Base-by-base conservation (phyloP, 2,329 filamentous ascomycete species). In the Penicillium sp. region DNA sequence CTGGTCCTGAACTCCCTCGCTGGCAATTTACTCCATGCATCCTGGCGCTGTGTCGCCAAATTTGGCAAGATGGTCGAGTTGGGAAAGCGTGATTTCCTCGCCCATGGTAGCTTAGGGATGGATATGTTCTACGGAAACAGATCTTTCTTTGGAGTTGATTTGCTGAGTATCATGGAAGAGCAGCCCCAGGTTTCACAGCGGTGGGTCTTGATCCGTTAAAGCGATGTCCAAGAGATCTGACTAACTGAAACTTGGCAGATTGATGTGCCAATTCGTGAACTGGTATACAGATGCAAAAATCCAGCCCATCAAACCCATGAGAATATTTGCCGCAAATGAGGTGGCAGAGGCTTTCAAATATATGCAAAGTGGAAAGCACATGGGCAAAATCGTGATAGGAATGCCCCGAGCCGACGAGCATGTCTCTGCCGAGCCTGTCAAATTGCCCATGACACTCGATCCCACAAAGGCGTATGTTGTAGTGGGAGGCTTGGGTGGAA, bases 291-390 rank as follows among this genome's bases (percentile, higher is more conserved):
- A 51, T 4, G 37, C 53, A 35, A 4, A 54, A 32, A 37, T 50
- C 40, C 2, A 45, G 4, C 55, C 59, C 3, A 60, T 62, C n/a
- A 38, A 42, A 9, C 59, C 60, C 0, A 48, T 58, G n/a, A 52
- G 40, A 5, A n/a, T 47, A 4, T 65, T 34, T 38, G 55, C 13
- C 63, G 66, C 40, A 0, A 32, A 41, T 46, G 3, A 67, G 1
- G 56, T 73, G 0, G 53, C 62, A 9, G 63, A 71, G 9, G 73
- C 73, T 0, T 74, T 77, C 51, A 58, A 71, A 0, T 62, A 59
- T 33, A 69, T 78, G 67, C 71, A 76, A 45, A 60, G 58, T 2
- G 73, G 71, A 1, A 58, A 62, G 1, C 73, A 76, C 50, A 69
- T 74, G 12, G 74, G 73, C 0, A 76, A 76, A 46, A 69, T 76